These are phyloP conservation scores for Quillaja saponaria DNA, from an alignment of 306 rosid species.

Conservation along the genomic window DNA sequence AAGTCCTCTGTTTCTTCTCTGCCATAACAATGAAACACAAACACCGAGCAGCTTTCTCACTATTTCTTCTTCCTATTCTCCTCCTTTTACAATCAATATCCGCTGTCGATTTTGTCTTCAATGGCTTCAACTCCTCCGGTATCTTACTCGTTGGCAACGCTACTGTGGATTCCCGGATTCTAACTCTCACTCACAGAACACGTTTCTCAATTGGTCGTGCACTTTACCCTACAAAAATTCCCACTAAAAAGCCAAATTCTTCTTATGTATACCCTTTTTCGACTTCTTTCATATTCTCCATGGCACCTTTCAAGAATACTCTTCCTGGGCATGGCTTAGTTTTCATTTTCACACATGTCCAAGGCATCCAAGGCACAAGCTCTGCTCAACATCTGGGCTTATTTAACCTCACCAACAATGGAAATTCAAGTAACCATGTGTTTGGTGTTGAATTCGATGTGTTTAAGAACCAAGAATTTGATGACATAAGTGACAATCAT, in stretches of 20 bases:
- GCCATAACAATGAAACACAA: constrained; percentile 36
- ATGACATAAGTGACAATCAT: constrained; percentile 65
- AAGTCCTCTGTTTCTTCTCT: not conserved
- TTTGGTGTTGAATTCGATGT: constrained; percentile 86
- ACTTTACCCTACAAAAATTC: constrained; percentile 48
- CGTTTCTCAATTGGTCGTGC: constrained; percentile 73
- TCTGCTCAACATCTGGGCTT: constrained; percentile 67
- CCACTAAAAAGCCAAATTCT: constrained; percentile 50
- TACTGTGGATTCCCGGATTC: constrained; percentile 48
- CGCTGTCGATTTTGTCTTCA: constrained; percentile 68
- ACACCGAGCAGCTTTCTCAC: constrained; percentile 15
- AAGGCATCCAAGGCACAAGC: constrained; percentile 57
- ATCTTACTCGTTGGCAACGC: constrained; percentile 64
- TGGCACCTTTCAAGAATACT: constrained; percentile 53
- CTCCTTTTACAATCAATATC: constrained; percentile 23
- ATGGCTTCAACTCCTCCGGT: constrained; percentile 64
- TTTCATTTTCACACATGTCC: constrained; percentile 59
- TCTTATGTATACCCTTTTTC: constrained; percentile 60
- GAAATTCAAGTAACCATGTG: constrained; percentile 43
- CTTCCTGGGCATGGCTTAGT: constrained; percentile 82
- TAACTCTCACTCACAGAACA: constrained; percentile 63
- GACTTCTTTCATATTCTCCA: constrained; percentile 75
- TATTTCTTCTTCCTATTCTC: constrained; percentile 23
- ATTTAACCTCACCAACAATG: constrained; percentile 57
- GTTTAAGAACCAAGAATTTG: constrained; percentile 66